Base-by-base conservation (phyloP, 2,329 filamentous ascomycete species). In the Aureobasidium sp. region DNA sequence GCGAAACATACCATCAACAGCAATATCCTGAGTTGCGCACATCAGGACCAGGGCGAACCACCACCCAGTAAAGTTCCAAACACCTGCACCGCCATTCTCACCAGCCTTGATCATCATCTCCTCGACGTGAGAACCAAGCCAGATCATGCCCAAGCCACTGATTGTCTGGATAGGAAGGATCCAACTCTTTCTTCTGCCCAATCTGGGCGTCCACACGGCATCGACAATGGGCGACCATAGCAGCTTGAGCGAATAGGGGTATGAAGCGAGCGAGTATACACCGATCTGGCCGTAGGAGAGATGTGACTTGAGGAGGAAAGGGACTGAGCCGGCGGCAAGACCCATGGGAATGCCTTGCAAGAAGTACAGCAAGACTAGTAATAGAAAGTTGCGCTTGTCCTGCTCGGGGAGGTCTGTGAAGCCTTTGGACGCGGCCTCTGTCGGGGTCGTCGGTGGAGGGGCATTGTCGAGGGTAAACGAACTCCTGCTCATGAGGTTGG, bases 21-120 rank as follows among this genome's bases (percentile, higher is more conserved):
- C 96, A 79, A 99, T 98, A 80, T 99, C 96, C 80, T 99, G 96
- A 0, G 96, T 99, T 45, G 96, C 96, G 80, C 96, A 99, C 87
- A 98, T 95, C 76, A 99, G 94, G 61, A 99, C 96, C 67, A 99
- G 83, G 75, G 96, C 92, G 80, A 99, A 99, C 95, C 96, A 99
- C 94, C 96, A 98, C 69, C 92, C 91, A 29, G 97, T 99, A 72
- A 99, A 98, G 31, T 84, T 87, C 93, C 96, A 98, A 9, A 98
- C 91, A 6, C 91, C 94, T 23, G 90, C 89, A 10, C 93, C 94
- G 60, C 90, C 90, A 58, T 94, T 84, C 75, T 94, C 79, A 45
- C 81, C 80, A 25, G 83, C 82, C 55, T 77, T 72, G 36, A 77
- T 74, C 82, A 85, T 83, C 79, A 85, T 82, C 56, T 74, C 71